A percentile compares a stretch with the other conserved stretches of the same genome.
Conservation (phyloP, 192 early-diverging fungal species). For the Kappamyces sp. region DNA sequence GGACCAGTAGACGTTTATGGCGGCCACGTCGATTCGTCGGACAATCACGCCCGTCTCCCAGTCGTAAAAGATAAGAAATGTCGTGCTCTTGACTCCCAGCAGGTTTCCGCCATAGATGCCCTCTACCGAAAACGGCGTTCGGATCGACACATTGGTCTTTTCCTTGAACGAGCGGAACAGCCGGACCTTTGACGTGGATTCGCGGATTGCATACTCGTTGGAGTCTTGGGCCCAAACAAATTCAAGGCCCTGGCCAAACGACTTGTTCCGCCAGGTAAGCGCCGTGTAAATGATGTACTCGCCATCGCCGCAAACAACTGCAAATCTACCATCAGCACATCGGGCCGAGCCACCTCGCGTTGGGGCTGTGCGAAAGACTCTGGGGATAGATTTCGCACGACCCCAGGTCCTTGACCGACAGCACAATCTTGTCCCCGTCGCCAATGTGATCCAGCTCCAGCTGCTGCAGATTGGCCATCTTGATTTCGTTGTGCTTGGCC, state of each 20-base stretch:
- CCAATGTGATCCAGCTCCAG: conserved; percentile 72
- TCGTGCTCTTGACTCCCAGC: conserved; percentile 76
- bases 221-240: conserved; percentile 98
- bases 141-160: conserved; percentile 61
- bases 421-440: conserved; percentile 85
- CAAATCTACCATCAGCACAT: conserved; percentile 54
- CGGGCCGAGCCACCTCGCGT: conserved; percentile 61
- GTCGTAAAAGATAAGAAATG: conserved; percentile 92
- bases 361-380: conserved; percentile 91
- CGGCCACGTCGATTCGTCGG: conserved; percentile 89
- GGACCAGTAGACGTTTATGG: conserved; percentile 89
- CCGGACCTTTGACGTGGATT: conserved; percentile 82
- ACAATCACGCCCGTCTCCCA: conserved; percentile 91
- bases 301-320: conserved; percentile 97
- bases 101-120: conserved; percentile 92
- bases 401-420: conserved; percentile 90
- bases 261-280: conserved; percentile 99
- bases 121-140: conserved; percentile 69
- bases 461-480: conserved; percentile 89
- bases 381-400: conserved; percentile 98
- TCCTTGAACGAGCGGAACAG: conserved; percentile 97
- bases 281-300: conserved; percentile 99
- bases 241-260: conserved; percentile 88
- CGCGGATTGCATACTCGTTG: conserved; percentile 93
- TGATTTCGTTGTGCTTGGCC: conserved; percentile 95